Evolutionary conservation across 176 grass and related monocot species (phyloP).

Genomic region (Oryza glaberrima): DNA sequence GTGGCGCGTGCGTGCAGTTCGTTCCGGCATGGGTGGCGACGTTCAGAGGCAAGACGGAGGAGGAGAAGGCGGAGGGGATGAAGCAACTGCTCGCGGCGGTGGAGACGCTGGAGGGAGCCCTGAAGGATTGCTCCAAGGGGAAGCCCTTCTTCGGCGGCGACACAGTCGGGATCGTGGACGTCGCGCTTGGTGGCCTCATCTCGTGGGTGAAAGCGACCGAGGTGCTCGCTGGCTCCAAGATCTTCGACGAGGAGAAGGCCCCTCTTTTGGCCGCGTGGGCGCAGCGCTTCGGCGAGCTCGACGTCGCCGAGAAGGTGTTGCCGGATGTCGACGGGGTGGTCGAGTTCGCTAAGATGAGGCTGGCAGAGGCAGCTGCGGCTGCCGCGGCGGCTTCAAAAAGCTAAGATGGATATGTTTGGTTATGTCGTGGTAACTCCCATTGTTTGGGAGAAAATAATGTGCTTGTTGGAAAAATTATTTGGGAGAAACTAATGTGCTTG

Average conservation of each 20-base stretch:
- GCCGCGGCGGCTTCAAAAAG: not conserved
- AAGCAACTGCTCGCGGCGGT: constrained; percentile 9
- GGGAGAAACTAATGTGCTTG: not conserved
- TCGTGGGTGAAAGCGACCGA: constrained; percentile 24
- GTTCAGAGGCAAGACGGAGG: constrained; percentile 11
- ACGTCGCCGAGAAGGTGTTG: constrained; percentile 45
- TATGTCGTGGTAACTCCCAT: not conserved
- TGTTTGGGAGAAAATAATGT: not conserved
- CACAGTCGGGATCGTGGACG: constrained; percentile 44
- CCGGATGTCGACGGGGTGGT: constrained; percentile 42
- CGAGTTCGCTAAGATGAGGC: constrained; percentile 29
- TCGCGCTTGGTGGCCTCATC: constrained; percentile 28
- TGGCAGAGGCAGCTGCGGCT: not conserved
- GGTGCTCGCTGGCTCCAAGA: not conserved
- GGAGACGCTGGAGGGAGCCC: constrained; percentile 42
- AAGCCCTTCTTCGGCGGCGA: constrained; percentile 59
- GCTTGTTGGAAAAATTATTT: not conserved
- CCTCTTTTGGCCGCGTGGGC: constrained; percentile 47
- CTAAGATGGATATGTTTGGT: not conserved
- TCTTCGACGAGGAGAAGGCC: constrained; percentile 37
- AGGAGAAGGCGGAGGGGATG: constrained; percentile 24
- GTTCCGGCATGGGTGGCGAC: constrained; percentile 12
- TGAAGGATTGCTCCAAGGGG: constrained; percentile 38
- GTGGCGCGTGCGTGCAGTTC: not conserved
- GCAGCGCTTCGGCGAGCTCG: constrained; percentile 35